Base-by-base conservation (phyloP, 2,329 filamentous ascomycete species). In the Ascochyta rabiei region DNA sequence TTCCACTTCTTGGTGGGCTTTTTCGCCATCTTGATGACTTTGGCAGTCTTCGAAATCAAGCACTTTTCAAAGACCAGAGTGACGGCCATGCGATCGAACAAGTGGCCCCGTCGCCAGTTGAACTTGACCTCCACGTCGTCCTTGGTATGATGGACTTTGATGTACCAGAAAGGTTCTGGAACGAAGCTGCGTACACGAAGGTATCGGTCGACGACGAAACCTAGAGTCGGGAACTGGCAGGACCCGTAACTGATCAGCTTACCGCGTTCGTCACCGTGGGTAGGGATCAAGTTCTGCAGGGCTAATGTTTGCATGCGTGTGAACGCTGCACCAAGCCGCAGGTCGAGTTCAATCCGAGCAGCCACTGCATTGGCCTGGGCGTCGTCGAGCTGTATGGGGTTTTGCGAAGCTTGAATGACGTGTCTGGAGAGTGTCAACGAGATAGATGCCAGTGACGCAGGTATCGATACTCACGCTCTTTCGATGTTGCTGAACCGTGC, bases 401-500 rank as follows among this genome's bases (percentile, higher is more conserved):
- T 85, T 47, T 85, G 85, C 7, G 95, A 93, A 34, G 95, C 95
- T 50, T 86, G 84, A 16, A 98, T 80, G 44, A 99, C 89, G 77
- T 99, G 95, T 5, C 90, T 95, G 57, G 8, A 38, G 59, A 10
- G 12, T 26, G 19, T 57, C 19, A 59, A 48, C n/a, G n/a, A n/a
- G n/a, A 16, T 18, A n/a, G 28, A 1, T 18, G 7, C 6, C 6
- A 18, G 9, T n/a, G 2, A 16, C 18, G 7, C 1, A 6, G 16
- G 2, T 12, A 18, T 19, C 38, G 13, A n/a, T 40, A 78, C 88
- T 72, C 73, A 93, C 86, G 89, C 90, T 82, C 88, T 84, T 75
- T 99, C 95, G 28, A 97, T 93, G 72, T 99, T 99, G 80, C 91
- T 98, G 77, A 99, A 99, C 56, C 82, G 88, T 13, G 95, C 95